A percentile compares a stretch with the other conserved stretches of the same genome.
Evolutionary conservation across 2,329 filamentous ascomycete genomes (phyloP).

Genomic region (Ophiostoma himal-ulmi): DNA sequence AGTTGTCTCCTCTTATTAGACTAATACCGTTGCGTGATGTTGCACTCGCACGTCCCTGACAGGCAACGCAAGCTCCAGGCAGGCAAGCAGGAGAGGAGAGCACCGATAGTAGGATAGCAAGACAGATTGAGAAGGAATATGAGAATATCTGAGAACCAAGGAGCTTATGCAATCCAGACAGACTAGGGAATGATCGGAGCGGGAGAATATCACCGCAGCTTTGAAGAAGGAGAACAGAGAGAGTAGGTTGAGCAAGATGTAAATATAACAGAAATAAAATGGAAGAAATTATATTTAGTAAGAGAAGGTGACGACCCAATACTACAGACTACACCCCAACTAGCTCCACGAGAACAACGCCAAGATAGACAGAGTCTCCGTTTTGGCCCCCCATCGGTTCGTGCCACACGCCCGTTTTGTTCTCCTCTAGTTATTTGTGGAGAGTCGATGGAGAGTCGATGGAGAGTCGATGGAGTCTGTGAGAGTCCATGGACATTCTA

Average conservation of each 20-base stretch:
- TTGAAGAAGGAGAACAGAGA: not conserved
- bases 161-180: not conserved
- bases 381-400: constrained; percentile 1
- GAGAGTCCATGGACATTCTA: too few species aligned
- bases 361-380: not conserved
- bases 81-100: not conserved
- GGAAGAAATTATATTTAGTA: not conserved
- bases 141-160: not conserved
- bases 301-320: not conserved
- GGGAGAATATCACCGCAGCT: not conserved
- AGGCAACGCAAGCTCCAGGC: not conserved
- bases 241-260: not conserved
- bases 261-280: not conserved
- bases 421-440: not conserved
- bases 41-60: not conserved
- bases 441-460: not conserved
- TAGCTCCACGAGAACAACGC: not conserved
- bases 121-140: not conserved
- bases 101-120: not conserved
- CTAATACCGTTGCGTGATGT: not conserved
- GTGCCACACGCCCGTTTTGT: not conserved
- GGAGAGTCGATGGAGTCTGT: too few species aligned
- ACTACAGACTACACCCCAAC: not conserved
- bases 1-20: not conserved
- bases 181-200: not conserved